These are phyloP conservation scores for Heracleum sosnowskyi DNA, from an alignment of 129 eudicot genomes.

Conservation along the genomic window DNA sequence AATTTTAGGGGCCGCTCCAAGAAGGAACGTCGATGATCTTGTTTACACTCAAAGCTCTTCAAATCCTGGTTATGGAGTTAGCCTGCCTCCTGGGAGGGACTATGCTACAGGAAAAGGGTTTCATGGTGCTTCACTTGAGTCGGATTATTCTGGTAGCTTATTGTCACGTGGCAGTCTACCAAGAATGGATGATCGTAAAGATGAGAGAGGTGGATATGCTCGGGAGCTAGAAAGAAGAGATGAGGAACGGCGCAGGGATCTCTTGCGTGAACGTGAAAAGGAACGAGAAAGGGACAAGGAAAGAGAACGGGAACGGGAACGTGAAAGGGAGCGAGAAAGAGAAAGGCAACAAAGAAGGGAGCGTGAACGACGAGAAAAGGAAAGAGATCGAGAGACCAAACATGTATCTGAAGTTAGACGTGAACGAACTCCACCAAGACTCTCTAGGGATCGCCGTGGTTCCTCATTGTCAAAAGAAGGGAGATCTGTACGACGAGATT, in stretches of 20 bases:
- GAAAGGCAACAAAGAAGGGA: slow-evolving; percentile 60
- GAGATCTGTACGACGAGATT: slow-evolving; percentile 57
- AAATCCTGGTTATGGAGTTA: slow-evolving; percentile 93
- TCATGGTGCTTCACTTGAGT: slow-evolving; percentile 44
- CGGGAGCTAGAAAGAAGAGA: slow-evolving; percentile 61
- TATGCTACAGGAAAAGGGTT: slow-evolving; percentile 81
- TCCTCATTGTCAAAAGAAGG: slow-evolving; percentile 45
- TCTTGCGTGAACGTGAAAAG: slow-evolving; percentile 55
- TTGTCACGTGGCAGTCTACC: slow-evolving; percentile 47
- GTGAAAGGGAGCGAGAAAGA: slow-evolving; percentile 58
- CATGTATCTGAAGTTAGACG: slow-evolving; percentile 45
- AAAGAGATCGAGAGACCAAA: slow-evolving; percentile 49
- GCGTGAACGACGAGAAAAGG: slow-evolving; percentile 43
- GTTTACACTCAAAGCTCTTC: slow-evolving; percentile 55
- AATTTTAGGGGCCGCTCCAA: slow-evolving; percentile 88
- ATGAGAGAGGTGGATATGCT: slow-evolving; percentile 44
- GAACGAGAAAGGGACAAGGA: slow-evolving; percentile 52
- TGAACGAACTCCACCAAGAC: slow-evolving; percentile 60
- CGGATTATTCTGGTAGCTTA: slow-evolving; percentile 55
- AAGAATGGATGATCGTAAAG: slow-evolving; percentile 68
- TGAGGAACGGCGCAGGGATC: slow-evolving; percentile 57
- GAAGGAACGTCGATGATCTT: slow-evolving; percentile 64
- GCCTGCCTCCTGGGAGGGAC: slow-evolving; percentile 95
- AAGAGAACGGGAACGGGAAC: slow-evolving; percentile 33
- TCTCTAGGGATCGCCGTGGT: slow-evolving; percentile 65